These are phyloP conservation scores for Exophiala lecanii-corni DNA, from an alignment of 2,329 filamentous ascomycete species.

Conservation along the genomic window DNA sequence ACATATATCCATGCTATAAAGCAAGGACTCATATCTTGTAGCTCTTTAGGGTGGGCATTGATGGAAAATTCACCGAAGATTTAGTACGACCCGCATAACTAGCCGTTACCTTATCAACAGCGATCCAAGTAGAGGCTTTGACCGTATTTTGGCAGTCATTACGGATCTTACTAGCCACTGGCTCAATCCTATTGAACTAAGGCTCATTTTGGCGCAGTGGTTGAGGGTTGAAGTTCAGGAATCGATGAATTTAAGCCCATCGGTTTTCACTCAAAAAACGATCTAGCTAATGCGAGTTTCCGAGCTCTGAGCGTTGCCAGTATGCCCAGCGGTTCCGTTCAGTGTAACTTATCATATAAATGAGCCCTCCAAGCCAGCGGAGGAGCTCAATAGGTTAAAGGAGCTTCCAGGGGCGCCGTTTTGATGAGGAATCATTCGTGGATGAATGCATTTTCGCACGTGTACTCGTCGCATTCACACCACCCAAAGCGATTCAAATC, in stretches of 20 bases:
- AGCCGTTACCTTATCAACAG: background rate
- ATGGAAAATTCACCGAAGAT: background rate
- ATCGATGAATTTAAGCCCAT: constrained; percentile 3
- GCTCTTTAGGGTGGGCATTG: background rate
- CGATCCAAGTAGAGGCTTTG: background rate
- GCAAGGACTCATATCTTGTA: constrained; percentile 1
- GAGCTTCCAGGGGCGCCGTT: background rate
- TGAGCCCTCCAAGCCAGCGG: background rate
- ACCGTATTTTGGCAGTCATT: background rate
- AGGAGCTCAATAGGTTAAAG: constrained; percentile 1
- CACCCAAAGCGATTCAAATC: background rate
- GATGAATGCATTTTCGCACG: background rate
- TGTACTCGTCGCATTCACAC: background rate
- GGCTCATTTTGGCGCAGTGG: background rate
- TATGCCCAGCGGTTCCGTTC: background rate
- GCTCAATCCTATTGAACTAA: background rate
- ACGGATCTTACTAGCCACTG: background rate
- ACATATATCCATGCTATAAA: background rate
- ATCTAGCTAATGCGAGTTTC: background rate
- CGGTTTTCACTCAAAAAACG: background rate
- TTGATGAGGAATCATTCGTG: background rate
- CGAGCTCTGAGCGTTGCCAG: background rate
- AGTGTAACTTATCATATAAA: constrained; percentile 1
- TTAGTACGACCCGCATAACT: background rate
- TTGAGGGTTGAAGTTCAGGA: background rate